These are phyloP conservation scores for Penicillium silybi DNA, from an alignment of 495 filamentous ascomycete species.

Conservation along the genomic window DNA sequence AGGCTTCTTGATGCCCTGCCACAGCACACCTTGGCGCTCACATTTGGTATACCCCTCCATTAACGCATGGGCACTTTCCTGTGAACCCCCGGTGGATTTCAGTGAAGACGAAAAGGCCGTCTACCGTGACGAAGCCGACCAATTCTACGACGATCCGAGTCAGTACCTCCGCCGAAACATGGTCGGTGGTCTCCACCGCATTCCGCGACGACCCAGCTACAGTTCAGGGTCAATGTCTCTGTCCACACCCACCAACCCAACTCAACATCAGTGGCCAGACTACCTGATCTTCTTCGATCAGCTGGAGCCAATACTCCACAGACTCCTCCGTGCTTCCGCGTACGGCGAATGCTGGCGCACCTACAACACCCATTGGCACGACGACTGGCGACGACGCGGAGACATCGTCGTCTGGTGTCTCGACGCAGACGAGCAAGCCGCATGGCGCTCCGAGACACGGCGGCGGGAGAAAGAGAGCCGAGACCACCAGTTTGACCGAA, in stretches of 20 bases:
- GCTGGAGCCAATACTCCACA: constrained; percentile 48
- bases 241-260: not conserved
- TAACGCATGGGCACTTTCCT: constrained; percentile 81
- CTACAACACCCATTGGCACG: constrained; percentile 80
- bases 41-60: constrained; percentile 73
- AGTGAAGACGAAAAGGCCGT: constrained; percentile 48
- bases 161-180: constrained; percentile 56
- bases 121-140: constrained; percentile 87
- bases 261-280: constrained; percentile 49
- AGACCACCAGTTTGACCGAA: constrained; percentile 37
- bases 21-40: constrained; percentile 94
- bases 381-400: constrained; percentile 81
- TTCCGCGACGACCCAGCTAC: constrained; percentile 41
- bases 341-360: constrained; percentile 69
- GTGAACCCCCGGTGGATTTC: constrained; percentile 79
- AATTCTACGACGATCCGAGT: constrained; percentile 70
- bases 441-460: constrained; percentile 26
- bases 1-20: constrained; percentile 95
- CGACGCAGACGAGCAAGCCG: constrained; percentile 31
- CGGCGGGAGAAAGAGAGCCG: constrained; percentile 21
- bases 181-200: constrained; percentile 36
- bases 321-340: constrained; percentile 47
- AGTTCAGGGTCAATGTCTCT: not conserved
- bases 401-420: constrained; percentile 81
- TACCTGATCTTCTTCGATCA: constrained; percentile 64